Percentiles rank a stretch among this genome's conserved stretches.
phyloP scores from a whole-genome alignment of 2,329 filamentous ascomycete species.

The Fusarium sp. region DNA sequence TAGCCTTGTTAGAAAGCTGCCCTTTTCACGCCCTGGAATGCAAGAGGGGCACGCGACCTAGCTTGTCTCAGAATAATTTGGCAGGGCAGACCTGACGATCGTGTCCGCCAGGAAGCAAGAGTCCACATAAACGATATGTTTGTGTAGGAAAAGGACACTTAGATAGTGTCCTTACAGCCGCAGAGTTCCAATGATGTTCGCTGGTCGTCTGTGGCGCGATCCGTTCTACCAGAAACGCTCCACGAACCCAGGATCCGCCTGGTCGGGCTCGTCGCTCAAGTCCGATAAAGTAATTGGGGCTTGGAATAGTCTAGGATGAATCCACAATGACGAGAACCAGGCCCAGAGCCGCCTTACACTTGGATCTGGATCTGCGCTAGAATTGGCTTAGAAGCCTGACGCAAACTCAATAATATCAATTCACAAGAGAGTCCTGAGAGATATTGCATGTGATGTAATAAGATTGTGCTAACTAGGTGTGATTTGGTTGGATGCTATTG shows the following conservation, averaged over 20 bases:
- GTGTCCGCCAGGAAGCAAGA: constrained; percentile 5
- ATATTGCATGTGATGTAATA: constrained; percentile 8
- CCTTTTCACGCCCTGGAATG: constrained; percentile 39
- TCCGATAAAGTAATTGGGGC: constrained; percentile 13
- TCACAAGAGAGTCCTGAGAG: not conserved
- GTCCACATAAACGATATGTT: constrained; percentile 3
- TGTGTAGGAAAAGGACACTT: constrained; percentile 8
- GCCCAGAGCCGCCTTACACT: constrained; percentile 4
- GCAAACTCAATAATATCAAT: constrained; percentile 4
- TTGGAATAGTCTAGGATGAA: constrained; percentile 19
- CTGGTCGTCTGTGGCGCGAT: constrained; percentile 25
- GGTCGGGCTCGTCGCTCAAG: constrained; percentile 13
- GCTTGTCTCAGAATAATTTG: constrained; percentile 36
- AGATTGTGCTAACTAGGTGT: not conserved
- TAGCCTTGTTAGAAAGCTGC: constrained; percentile 20
- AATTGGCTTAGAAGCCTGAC: constrained; percentile 9
- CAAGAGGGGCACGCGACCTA: constrained; percentile 22
- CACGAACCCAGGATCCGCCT: constrained; percentile 14
- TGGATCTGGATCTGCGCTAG: constrained; percentile 10
- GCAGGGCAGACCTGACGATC: constrained; percentile 8
- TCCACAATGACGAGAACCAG: constrained; percentile 3
- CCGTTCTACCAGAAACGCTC: constrained; percentile 13
- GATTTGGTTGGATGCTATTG: not conserved
- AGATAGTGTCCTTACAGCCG: constrained; percentile 13
- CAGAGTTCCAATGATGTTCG: constrained; percentile 18